These are phyloP conservation scores for Ettlia oleoabundans DNA, from an alignment of 139 green algal genomes.

Conservation along the genomic window DNA sequence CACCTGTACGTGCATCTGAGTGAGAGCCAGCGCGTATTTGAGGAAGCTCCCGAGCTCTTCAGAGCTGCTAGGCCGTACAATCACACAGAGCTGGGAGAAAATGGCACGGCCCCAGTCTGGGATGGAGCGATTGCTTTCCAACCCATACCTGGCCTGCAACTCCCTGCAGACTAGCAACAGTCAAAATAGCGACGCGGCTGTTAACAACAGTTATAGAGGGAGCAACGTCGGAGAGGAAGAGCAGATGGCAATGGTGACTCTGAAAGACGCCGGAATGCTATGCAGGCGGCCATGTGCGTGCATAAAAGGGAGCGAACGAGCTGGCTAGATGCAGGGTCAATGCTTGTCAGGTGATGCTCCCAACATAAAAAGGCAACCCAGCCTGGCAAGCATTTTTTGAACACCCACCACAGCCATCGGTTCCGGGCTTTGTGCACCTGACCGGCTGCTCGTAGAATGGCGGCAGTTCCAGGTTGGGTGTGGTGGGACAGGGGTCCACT, in stretches of 20 bases:
- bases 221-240: neutral
- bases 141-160: slow-evolving; percentile 61
- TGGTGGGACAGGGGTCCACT: slow-evolving; percentile 74
- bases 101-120: slow-evolving; percentile 81
- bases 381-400: too few species aligned
- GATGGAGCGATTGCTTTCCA: slow-evolving; percentile 59
- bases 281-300: too few species aligned
- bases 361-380: too few species aligned
- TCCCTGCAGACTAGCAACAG: slow-evolving; percentile 28
- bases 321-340: too few species aligned
- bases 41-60: slow-evolving; percentile 66
- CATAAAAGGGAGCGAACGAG: too few species aligned
- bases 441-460: slow-evolving; percentile 54
- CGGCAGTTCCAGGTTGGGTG: slow-evolving; percentile 58
- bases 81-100: slow-evolving; percentile 76
- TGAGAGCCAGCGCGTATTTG: slow-evolving; percentile 66
- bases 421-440: too few species aligned
- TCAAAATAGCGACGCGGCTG: neutral
- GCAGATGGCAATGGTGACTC: too few species aligned
- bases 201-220: neutral
- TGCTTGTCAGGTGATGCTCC: too few species aligned
- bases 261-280: too few species aligned
- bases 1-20: slow-evolving; percentile 55
- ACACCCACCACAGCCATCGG: too few species aligned
- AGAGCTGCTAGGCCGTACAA: slow-evolving; percentile 54